A percentile compares a stretch with the other conserved stretches of the same genome.
phyloP scores from a whole-genome alignment of 768 basidiomycete genomes.

The Strobilomyces dryophilus region DNA sequence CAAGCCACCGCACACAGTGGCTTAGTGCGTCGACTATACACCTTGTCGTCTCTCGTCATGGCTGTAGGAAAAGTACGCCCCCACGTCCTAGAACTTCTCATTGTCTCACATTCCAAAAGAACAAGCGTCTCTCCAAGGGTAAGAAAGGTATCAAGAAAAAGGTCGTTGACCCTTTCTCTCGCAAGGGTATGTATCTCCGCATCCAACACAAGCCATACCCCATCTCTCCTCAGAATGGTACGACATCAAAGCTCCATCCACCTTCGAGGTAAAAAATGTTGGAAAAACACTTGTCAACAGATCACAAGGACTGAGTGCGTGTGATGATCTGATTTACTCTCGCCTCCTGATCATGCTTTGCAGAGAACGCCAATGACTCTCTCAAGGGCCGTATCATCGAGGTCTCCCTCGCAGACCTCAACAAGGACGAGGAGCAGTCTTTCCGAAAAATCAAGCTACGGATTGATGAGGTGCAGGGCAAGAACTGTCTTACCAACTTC shows the following conservation, averaged over 20 bases:
- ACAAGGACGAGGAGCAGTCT: slow-evolving; percentile 99
- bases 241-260: slow-evolving; percentile 97
- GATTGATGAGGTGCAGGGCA: slow-evolving; percentile 94
- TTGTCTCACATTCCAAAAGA: slow-evolving; percentile 43
- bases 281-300: slow-evolving; percentile 99
- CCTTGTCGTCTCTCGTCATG: slow-evolving; percentile 55
- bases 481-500: slow-evolving; percentile 99
- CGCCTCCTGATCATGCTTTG: slow-evolving; percentile 5
- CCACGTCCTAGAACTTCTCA: not conserved
- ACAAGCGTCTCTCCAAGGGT: slow-evolving; percentile 97
- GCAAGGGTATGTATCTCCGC: slow-evolving; percentile 69
- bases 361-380: slow-evolving; percentile 98
- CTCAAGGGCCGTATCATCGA: slow-evolving; percentile 96
- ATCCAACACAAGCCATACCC: not conserved
- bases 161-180: slow-evolving; percentile 99
- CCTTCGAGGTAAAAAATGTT: slow-evolving; percentile 94
- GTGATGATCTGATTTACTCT: not conserved
- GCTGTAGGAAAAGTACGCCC: slow-evolving; percentile 81
- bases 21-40: slow-evolving; percentile 18
- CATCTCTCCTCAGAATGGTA: slow-evolving; percentile 79
- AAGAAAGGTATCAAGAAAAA: slow-evolving; percentile 99
- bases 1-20: slow-evolving; percentile 44
- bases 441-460: slow-evolving; percentile 99
- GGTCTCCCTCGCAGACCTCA: slow-evolving; percentile 93
- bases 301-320: slow-evolving; percentile 96